Base-by-base conservation (phyloP, 139 green algal species). In the Pleodorina starrii region DNA sequence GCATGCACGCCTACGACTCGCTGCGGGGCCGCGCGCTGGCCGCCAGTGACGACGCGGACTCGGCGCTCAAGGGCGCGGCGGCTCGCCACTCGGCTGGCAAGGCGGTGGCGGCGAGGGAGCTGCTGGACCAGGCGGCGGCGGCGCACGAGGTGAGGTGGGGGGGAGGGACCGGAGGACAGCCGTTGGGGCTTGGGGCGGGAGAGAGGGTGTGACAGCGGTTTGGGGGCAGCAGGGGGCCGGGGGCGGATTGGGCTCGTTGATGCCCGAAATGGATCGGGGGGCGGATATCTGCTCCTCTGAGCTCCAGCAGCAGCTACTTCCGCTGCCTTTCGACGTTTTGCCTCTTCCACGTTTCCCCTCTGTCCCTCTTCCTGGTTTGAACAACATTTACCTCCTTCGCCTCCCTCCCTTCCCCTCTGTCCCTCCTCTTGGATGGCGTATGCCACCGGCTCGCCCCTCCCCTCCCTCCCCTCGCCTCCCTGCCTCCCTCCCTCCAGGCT, bases 141-240 rank as follows among this genome's bases (percentile, higher is more conserved):
- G 89, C 92, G 57, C 92, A 96, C 48, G 71, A 93, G 86, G 93
- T 95, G 89, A 19, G 68, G 16, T 23, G 12, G 19, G 7, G 60
- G 7, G 17, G 60, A 42, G 54, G 54, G 54, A 5, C 5, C n/a
- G n/a, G n/a, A n/a, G n/a, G n/a, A n/a, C n/a, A n/a, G n/a, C n/a
- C n/a, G n/a, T n/a, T n/a, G n/a, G n/a, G n/a, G n/a, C n/a, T n/a
- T n/a, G n/a, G n/a, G n/a, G n/a, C n/a, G n/a, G n/a, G n/a, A n/a
- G n/a, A n/a, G n/a, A n/a, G n/a, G n/a, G n/a, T n/a, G n/a, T n/a
- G n/a, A n/a, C n/a, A n/a, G n/a, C n/a, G n/a, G n/a, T n/a, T n/a
- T n/a, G n/a, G n/a, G n/a, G n/a, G n/a, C n/a, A n/a, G n/a, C n/a
- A n/a, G n/a, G n/a, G n/a, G n/a, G n/a, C n/a, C n/a, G n/a, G n/a